Percentiles rank a stretch among this genome's conserved stretches.
Conservation (phyloP, 176 grass and related monocot species). For the Aegilops bicornis region DNA sequence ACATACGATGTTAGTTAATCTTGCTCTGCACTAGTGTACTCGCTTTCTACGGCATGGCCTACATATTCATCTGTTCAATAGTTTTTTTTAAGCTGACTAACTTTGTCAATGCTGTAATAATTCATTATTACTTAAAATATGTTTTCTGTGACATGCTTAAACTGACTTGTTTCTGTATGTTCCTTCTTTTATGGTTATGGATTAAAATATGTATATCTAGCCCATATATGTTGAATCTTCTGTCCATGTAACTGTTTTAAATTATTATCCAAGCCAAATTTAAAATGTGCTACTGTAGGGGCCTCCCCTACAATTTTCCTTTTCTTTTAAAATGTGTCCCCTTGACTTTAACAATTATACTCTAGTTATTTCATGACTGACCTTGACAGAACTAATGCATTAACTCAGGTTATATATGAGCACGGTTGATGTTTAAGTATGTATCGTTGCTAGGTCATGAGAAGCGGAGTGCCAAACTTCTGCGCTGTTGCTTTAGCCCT, state of each 20-base stretch:
- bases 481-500: slow-evolving; percentile 96
- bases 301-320: too few relatives aligned
- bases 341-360: neutral
- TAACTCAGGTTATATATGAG: slow-evolving; percentile 15
- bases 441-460: slow-evolving; percentile 63
- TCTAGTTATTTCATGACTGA: neutral
- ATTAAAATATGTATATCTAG: neutral
- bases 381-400: neutral
- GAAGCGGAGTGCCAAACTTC: slow-evolving; percentile 95
- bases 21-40: slow-evolving; percentile 11
- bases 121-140: neutral
- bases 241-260: neutral
- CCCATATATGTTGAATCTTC: neutral
- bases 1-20: slow-evolving; percentile 88
- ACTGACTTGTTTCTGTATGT: neutral
- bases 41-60: slow-evolving; percentile 16
- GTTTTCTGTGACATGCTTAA: slow-evolving; percentile 8
- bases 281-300: neutral
- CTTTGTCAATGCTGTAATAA: neutral
- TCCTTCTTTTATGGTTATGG: neutral
- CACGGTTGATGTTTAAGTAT: slow-evolving; percentile 35
- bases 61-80: slow-evolving; percentile 4
- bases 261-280: neutral
- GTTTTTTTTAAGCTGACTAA: neutral
- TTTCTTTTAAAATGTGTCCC: neutral